Conservation (phyloP, 2,329 filamentous ascomycete species). For the Gremmenia infestans region DNA sequence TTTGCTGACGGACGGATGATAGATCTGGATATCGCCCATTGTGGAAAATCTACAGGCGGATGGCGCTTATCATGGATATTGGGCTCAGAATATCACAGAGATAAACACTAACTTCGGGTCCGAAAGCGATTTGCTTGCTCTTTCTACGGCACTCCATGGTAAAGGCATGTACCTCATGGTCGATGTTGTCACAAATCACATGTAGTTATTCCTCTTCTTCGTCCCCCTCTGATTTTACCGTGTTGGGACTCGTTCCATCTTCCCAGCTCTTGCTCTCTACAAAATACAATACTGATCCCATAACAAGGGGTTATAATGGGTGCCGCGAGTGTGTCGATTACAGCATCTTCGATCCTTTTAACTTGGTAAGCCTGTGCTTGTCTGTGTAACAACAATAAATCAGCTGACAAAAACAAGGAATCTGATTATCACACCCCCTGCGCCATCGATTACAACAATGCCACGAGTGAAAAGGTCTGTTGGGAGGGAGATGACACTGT, state of each 20-base stretch:
- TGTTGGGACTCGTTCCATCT: not conserved
- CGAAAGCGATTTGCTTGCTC: constrained; percentile 40
- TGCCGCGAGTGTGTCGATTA: constrained; percentile 34
- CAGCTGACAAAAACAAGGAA: constrained; percentile 13
- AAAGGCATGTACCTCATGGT: constrained; percentile 48
- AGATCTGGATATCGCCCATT: constrained; percentile 42
- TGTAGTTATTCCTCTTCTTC: constrained; percentile 9
- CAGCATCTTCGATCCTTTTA: constrained; percentile 36
- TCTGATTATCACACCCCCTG: constrained; percentile 33
- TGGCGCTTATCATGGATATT: constrained; percentile 41
- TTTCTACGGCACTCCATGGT: constrained; percentile 40
- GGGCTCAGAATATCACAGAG: constrained; percentile 41
- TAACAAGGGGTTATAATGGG: constrained; percentile 20
- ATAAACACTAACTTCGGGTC: constrained; percentile 46
- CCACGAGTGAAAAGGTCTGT: constrained; percentile 26
- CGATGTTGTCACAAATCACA: constrained; percentile 47
- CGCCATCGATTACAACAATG: constrained; percentile 34
- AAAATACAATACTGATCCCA: not conserved
- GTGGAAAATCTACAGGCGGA: constrained; percentile 35
- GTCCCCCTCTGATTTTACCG: constrained; percentile 9
- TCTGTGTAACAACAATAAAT: constrained; percentile 17
- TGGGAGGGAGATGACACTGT: constrained; percentile 27
- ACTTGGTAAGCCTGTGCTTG: constrained; percentile 21
- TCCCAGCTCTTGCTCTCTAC: no score
- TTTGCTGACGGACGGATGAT: constrained; percentile 6